Evolutionary conservation across 129 eudicot species (phyloP).

Genomic region (Escallonia herrerae): DNA sequence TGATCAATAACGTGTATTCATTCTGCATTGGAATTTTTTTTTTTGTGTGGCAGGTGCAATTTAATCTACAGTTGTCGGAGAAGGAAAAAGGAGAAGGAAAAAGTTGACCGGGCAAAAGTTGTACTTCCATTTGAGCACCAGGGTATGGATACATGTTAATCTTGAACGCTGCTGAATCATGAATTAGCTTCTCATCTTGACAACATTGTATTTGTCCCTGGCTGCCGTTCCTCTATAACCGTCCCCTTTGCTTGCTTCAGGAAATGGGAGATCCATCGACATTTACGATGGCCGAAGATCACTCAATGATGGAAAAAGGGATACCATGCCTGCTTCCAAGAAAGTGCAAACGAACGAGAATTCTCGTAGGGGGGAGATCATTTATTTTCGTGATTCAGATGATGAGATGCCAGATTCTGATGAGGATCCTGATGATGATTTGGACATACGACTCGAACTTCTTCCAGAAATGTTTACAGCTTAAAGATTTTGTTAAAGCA

Average conservation of each 20-base stretch:
- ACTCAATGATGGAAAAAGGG: conserved; percentile 28
- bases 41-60: conserved; percentile 66
- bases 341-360: conserved; percentile 26
- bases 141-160: conserved; percentile 37
- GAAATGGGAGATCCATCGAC: conserved; percentile 50
- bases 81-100: too few relatives aligned
- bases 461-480: not conserved
- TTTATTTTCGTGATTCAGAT: conserved; percentile 90
- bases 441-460: conserved; percentile 53
- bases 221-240: not conserved
- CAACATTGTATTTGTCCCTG: not conserved
- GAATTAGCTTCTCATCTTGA: not conserved
- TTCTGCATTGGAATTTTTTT: too few relatives aligned
- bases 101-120: conserved; percentile 75
- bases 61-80: conserved; percentile 80
- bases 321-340: conserved; percentile 20
- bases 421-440: conserved; percentile 98
- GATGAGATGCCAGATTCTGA: conserved; percentile 99
- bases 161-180: not conserved
- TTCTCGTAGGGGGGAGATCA: conserved; percentile 66
- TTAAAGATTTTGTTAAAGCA: not conserved
- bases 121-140: conserved; percentile 99
- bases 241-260: conserved; percentile 31
- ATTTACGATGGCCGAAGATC: conserved; percentile 87
- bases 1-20: too few relatives aligned